A percentile compares a stretch with the other conserved stretches of the same genome.
phyloP scores from a whole-genome alignment of 768 basidiomycete species.

The Psilocybe sp. region DNA sequence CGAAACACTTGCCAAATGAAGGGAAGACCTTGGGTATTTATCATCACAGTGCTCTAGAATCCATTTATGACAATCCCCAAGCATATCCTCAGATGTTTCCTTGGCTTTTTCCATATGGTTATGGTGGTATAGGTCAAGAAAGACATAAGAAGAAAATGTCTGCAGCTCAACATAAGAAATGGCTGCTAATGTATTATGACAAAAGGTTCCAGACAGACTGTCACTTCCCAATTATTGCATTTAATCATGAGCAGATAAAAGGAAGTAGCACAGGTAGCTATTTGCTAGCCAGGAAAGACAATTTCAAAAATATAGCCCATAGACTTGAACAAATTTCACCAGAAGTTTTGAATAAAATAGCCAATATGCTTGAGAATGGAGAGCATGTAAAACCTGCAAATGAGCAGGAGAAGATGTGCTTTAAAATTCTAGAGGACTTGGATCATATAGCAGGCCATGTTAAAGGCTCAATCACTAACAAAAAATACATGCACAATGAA shows the following conservation, averaged over 20 bases:
- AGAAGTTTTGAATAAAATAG: conserved; percentile 13
- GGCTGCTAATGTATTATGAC: conserved; percentile 32
- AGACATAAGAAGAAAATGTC: conserved; percentile 10
- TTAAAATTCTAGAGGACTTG: conserved; percentile 20
- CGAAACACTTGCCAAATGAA: conserved; percentile 21
- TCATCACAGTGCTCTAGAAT: conserved; percentile 16
- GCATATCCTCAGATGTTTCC: conserved; percentile 41
- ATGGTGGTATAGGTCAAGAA: conserved; percentile 18
- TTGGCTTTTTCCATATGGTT: conserved; percentile 39
- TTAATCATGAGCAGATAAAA: conserved; percentile 36
- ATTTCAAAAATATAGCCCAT: conserved; percentile 22
- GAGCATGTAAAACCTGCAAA: conserved; percentile 14
- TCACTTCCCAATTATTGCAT: conserved; percentile 34
- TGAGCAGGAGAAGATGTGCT: conserved; percentile 19
- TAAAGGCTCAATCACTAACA: conserved; percentile 20
- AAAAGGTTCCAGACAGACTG: conserved; percentile 32
- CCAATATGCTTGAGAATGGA: conserved; percentile 15
- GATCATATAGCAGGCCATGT: conserved; percentile 23
- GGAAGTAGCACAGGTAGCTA: conserved; percentile 20
- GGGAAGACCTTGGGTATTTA: conserved; percentile 26
- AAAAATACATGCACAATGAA: conserved; percentile 25
- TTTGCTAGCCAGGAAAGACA: conserved; percentile 19
- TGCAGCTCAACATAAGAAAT: conserved; percentile 16
- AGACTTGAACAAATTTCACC: conserved; percentile 19
- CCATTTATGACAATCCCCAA: conserved; percentile 28